Base-by-base conservation (phyloP, 768 basidiomycete genomes). In the Russula sp. region DNA sequence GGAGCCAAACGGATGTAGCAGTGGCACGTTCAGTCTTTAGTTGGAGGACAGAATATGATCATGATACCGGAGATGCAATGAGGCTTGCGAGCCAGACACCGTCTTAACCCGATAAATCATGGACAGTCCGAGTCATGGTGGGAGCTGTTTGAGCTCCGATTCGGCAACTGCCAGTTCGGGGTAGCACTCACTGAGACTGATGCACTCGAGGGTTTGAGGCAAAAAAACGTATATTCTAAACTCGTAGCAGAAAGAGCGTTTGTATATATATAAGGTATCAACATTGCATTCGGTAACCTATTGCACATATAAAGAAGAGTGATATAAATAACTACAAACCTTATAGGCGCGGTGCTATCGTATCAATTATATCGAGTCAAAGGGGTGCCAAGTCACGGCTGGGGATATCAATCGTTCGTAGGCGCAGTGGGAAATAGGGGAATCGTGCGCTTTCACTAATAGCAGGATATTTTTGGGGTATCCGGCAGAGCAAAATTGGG, bases 201-300 rank as follows among this genome's bases (percentile, higher is more conserved):
- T 27, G 22, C 22, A 27, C 22, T 27, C 22, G 22, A 27, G 22
- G 2, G 22, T 27, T 27, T 27, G 22, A 31, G 42, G 31, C 18
- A 31, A 31, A 11, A 27, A 42, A 34, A 44, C 44, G 22, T 39
- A 22, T 31, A 50, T 49, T 45, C 34, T 35, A 47, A 35, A 34
- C n/a, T 6, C 20, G 11, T 42, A 34, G 27, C 11, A 37, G 58
- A 49, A 27, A 50, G 57, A 18, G 49, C 13, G 20, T 35, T 22
- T 18, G 42, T 27, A 18, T 53, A 22, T 37, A 44, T 54, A 53
- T 60, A 60, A 47, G 45, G 27, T 61, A 61, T 48, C 31, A 52
- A 63, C 56, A 63, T 63, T 58, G 56, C 50, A 14, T 52, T 57
- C 62, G 27, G 50, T 52, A 52, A 52, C 56, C 34, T 47, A 37